Evolutionary conservation across 106 monocot genomes (phyloP), one percentile per base, ranked within the genome.

Genomic region (Dendrobium chrysotoxum): DNA sequence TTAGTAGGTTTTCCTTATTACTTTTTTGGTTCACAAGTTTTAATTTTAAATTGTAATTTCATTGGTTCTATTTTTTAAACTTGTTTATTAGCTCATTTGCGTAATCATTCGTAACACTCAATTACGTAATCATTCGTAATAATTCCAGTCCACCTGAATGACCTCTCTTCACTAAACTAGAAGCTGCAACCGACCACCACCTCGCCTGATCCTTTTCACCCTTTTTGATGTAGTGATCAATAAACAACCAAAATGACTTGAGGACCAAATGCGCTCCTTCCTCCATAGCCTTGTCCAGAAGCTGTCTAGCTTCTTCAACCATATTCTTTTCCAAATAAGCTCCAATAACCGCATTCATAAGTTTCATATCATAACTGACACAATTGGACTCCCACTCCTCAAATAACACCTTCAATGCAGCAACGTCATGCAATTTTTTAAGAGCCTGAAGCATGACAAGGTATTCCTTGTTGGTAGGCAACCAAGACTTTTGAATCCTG

Each of bases 251-350:
- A 23, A 42, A 80, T 11, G 77, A 82, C 66, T 80, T 40, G 40
- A 80, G 78, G 17, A 83, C 79, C 12, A 44, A 50, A 0, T 18
- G 28, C 9, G 11, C 53, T 35, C 44, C 55, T 50, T 75, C 41
- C 57, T 40, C 73, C 23, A 7, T 45, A 4, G 77, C 58, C 16
- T 67, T 70, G 7, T 77, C 71, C 70, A 70, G 77, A 25, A 89
- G 77, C 7, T 28, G 28, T 75, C 80, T 39, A 28, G 90, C 88
- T 83, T 90, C 85, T 45, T 82, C 58, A 4, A 84, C 17, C 88
- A 90, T 88, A 21, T 77, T 79, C 61, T 75, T 84, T 39, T 78
- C 80, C n/a, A 90, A 77, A 55, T 86, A 88, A 47, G 85, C 87
- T 30, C 71, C 80, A 17, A 90, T 83, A 76, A 91, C 61, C 3